Percentiles rank a stretch among this genome's conserved stretches.
Evolutionary conservation across 2,329 filamentous ascomycete genomes (phyloP).

Genomic region (Thermochaetoides dissita): DNA sequence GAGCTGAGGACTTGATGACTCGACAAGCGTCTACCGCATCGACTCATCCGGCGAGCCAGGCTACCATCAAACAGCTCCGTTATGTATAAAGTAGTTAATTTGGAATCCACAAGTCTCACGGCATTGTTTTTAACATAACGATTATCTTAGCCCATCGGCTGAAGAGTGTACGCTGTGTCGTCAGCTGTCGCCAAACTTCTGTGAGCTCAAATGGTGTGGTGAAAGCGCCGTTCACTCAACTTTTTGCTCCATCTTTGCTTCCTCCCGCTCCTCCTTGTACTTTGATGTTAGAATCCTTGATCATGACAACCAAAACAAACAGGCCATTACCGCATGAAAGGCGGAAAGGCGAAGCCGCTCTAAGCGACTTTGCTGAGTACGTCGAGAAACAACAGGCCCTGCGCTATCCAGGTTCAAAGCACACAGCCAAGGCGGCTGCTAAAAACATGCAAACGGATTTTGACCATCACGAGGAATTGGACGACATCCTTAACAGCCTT

Average conservation of each 20-base stretch:
- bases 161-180: too few species aligned
- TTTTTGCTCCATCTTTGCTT: neutral
- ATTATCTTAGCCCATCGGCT: too few species aligned
- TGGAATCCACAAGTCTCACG: too few species aligned
- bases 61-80: neutral
- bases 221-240: too few species aligned
- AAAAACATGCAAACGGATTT: conserved; percentile 17
- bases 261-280: neutral
- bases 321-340: conserved; percentile 63
- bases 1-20: conserved; percentile 9
- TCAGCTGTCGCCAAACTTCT: too few species aligned
- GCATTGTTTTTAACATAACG: too few species aligned
- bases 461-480: conserved; percentile 66
- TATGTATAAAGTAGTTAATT: neutral
- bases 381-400: conserved; percentile 84
- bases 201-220: too few species aligned
- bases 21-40: conserved; percentile 5
- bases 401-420: conserved; percentile 37
- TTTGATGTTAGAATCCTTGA: conserved; percentile 4
- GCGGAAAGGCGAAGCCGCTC: conserved; percentile 74
- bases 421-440: conserved; percentile 16
- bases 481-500: conserved; percentile 81
- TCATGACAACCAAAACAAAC: conserved; percentile 39
- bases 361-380: conserved; percentile 95
- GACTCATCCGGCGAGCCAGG: conserved; percentile 15